phyloP scores from a whole-genome alignment of 2,329 filamentous ascomycete species.

The Aspergillus neoniger region DNA sequence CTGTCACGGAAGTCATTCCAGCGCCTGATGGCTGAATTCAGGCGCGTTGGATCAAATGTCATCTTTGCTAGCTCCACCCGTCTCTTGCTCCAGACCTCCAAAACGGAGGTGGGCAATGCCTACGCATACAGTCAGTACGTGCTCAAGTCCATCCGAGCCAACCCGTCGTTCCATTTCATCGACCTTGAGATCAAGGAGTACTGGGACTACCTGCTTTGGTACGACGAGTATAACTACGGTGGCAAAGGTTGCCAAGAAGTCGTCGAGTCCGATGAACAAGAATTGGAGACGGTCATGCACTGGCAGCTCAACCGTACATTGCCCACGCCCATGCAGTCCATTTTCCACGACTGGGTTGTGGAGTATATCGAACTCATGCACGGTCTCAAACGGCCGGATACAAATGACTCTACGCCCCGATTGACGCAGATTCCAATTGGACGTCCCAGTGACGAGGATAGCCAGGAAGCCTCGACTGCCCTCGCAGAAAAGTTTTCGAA shows the following conservation, averaged over 20 bases:
- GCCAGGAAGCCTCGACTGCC: conserved; percentile 63
- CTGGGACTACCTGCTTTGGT: conserved; percentile 99
- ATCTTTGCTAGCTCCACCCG: conserved; percentile 92
- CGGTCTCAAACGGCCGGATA: conserved; percentile 70
- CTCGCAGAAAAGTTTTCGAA: conserved; percentile 83
- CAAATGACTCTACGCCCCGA: conserved; percentile 59
- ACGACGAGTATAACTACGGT: conserved; percentile 98
- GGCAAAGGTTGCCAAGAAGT: conserved; percentile 88
- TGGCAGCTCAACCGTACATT: conserved; percentile 96
- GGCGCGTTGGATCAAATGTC: conserved; percentile 89
- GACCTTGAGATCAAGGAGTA: conserved; percentile 98
- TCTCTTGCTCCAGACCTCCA: conserved; percentile 90
- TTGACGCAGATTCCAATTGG: conserved; percentile 63
- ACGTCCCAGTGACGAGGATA: conserved; percentile 60
- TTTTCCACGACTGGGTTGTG: conserved; percentile 89
- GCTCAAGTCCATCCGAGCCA: conserved; percentile 92
- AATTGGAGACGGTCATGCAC: conserved; percentile 90
- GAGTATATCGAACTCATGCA: conserved; percentile 97
- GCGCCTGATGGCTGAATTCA: conserved; percentile 95
- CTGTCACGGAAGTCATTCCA: conserved; percentile 97
- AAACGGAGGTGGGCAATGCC: conserved; percentile 93
- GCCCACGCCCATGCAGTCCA: conserved; percentile 75
- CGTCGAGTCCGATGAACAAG: conserved; percentile 72
- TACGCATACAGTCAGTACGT: conserved; percentile 98
- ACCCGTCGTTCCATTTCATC: conserved; percentile 94